phyloP scores from a whole-genome alignment of 2,329 filamentous ascomycete species.

The Shiraia bambusicola region DNA sequence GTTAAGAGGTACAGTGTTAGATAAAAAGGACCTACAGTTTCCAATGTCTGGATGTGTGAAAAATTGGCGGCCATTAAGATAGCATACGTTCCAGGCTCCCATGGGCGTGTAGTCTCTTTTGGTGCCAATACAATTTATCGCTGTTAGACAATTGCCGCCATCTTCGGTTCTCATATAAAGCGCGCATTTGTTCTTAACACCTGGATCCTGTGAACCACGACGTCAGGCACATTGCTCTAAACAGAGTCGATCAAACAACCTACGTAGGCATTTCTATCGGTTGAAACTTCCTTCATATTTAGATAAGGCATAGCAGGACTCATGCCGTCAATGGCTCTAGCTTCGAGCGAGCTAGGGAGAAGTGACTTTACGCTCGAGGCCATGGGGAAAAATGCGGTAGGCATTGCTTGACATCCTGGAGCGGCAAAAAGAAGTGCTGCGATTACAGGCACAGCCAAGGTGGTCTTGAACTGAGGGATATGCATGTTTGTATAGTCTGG shows the following conservation, averaged over 20 bases:
- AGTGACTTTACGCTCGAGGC: not conserved
- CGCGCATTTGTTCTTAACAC: conserved; percentile 2
- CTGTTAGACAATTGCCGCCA: not conserved
- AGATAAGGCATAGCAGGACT: not conserved
- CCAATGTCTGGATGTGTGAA: conserved; percentile 6
- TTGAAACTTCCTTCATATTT: conserved; percentile 1
- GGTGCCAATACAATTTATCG: not conserved
- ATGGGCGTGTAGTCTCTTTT: not conserved
- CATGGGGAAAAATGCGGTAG: not conserved
- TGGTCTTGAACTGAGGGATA: no score
- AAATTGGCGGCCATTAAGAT: conserved; percentile 1
- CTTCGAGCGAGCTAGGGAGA: not conserved
- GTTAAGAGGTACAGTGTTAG: not conserved
- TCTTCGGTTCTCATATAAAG: not conserved
- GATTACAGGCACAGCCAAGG: no score
- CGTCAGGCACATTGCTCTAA: not conserved
- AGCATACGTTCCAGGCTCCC: conserved; percentile 5
- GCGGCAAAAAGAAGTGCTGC: conserved; percentile 1
- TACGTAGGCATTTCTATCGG: conserved; percentile 1
- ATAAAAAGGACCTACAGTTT: not conserved
- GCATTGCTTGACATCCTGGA: conserved; percentile 2
- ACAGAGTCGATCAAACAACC: not conserved
- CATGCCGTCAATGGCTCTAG: conserved; percentile 1
- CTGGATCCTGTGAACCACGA: not conserved
- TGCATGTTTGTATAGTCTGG: no score